Conservation (phyloP, 108 stramenopile genomes). For the Schizochytrium sp. region DNA sequence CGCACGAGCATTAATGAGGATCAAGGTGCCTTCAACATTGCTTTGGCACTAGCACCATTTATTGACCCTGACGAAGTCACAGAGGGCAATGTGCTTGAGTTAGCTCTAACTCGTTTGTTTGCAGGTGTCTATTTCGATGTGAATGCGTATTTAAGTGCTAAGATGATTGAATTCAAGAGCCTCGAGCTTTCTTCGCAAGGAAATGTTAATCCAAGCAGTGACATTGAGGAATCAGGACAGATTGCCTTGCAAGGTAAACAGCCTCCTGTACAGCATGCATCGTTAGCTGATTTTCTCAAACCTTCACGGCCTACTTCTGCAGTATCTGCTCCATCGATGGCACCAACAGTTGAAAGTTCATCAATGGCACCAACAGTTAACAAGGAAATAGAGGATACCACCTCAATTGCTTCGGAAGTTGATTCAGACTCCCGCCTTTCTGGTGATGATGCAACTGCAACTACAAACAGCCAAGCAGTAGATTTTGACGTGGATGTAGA, state of each 20-base stretch:
- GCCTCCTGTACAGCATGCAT: neutral
- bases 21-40: constrained; percentile 6
- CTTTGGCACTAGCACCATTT: neutral
- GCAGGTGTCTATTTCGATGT: constrained; percentile 30
- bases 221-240: neutral
- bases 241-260: neutral
- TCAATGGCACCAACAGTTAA: neutral
- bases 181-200: neutral
- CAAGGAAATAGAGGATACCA: neutral
- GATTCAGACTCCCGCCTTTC: no score
- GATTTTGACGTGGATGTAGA: no score
- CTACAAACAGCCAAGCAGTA: no score
- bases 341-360: neutral
- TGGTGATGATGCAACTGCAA: no score
- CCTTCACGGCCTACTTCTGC: neutral
- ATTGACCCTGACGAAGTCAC: neutral
- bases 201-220: neutral
- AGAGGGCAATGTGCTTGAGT: neutral
- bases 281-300: neutral
- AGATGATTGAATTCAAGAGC: constrained; percentile 34
- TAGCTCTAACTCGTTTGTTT: neutral
- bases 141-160: neutral
- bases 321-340: neutral
- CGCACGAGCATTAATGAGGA: neutral
- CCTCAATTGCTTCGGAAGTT: no score